Percentiles rank a stretch among this genome's conserved stretches.
These are phyloP conservation scores for Limonium bicolor DNA, from an alignment of 148 eudicot genomes.

Conservation along the genomic window DNA sequence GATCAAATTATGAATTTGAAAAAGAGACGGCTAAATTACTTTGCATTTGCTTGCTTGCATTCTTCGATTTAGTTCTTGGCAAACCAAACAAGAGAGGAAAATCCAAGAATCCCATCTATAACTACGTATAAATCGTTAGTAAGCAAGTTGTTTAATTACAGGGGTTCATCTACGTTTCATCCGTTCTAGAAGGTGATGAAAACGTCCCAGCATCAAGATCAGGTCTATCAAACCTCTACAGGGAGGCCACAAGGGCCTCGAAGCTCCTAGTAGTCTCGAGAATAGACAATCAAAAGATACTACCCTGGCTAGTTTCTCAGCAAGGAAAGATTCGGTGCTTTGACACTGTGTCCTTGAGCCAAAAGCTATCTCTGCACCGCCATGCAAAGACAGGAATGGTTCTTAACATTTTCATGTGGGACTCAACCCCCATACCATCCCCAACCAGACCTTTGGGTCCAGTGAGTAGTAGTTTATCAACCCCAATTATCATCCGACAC, in stretches of 20 bases:
- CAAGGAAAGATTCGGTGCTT: constrained; percentile 59
- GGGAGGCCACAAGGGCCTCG: constrained; percentile 32
- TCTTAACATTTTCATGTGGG: constrained; percentile 46
- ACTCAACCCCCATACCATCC: constrained; percentile 14
- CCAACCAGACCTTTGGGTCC: too few species aligned
- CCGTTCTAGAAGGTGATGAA: constrained; percentile 34
- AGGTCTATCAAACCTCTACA: constrained; percentile 44
- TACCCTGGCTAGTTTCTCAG: constrained; percentile 72
- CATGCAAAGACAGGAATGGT: constrained; percentile 42
- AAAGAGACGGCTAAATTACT: too few species aligned
- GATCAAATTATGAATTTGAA: too few species aligned
- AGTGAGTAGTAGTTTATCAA: too few species aligned
- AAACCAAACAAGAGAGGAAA: too few species aligned
- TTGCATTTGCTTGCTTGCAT: background rate
- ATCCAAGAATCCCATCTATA: too few species aligned
- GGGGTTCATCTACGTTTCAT: constrained; percentile 74
- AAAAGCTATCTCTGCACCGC: constrained; percentile 61
- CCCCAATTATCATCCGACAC: too few species aligned
- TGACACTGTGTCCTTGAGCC: constrained; percentile 74
- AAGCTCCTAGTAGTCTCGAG: constrained; percentile 49
- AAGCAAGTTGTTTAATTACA: constrained; percentile 7
- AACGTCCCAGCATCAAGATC: constrained; percentile 50
- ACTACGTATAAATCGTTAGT: too few species aligned
- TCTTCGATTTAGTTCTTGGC: background rate
- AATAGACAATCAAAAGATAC: constrained; percentile 49